These are phyloP conservation scores for Tetradesmus lagerheimii DNA, from an alignment of 139 green algal genomes.

Conservation along the genomic window DNA sequence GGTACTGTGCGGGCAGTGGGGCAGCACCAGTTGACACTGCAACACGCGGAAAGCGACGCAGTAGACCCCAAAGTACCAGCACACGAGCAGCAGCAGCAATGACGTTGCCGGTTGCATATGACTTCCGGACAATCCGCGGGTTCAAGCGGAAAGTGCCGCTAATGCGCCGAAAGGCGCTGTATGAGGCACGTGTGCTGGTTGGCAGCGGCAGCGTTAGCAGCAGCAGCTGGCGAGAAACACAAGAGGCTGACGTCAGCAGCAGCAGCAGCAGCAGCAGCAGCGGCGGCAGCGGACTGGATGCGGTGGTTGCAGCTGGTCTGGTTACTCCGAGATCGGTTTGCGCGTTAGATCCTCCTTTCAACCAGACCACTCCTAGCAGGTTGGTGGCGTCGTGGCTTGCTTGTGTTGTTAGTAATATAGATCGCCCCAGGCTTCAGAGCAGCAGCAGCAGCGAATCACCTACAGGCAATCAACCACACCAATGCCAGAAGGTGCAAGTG, in stretches of 20 bases:
- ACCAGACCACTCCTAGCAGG: not conserved
- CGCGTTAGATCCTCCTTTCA: not conserved
- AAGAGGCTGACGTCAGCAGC: not conserved
- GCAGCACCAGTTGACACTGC: not conserved
- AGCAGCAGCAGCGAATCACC: no score
- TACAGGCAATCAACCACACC: no score
- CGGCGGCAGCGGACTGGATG: no score
- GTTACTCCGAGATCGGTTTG: not conserved
- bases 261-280: not conserved
- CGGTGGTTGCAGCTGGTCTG: not conserved
- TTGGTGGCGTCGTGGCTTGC: not conserved
- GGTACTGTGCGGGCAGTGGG: not conserved
- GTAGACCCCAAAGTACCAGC: not conserved
- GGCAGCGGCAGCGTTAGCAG: not conserved
- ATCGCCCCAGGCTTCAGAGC: no score
- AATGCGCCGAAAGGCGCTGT: not conserved
- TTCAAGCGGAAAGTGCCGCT: not conserved
- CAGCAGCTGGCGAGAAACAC: not conserved
- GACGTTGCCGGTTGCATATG: not conserved
- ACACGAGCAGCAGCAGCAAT: not conserved
- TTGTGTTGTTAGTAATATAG: no score
- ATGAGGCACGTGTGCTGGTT: not conserved
- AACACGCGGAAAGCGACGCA: not conserved
- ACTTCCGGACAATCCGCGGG: not conserved
- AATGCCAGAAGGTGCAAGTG: no score